Evolutionary conservation across 768 basidiomycete genomes (phyloP).

Genomic region (Tricholoma furcatifolium): DNA sequence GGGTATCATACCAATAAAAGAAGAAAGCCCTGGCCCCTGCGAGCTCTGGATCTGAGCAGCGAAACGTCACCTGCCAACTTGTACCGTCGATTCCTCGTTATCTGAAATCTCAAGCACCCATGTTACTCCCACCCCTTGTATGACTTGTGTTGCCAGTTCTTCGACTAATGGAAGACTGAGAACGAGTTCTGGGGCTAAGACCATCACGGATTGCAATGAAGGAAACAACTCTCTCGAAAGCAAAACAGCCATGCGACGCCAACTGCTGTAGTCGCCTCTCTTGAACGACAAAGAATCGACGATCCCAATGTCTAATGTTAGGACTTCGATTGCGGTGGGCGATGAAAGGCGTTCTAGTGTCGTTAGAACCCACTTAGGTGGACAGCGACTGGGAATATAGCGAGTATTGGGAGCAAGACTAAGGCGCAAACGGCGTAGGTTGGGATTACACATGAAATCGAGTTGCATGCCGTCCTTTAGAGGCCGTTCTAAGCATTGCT

Average conservation of each 20-base stretch:
- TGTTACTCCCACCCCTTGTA: background rate
- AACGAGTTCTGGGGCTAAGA: background rate
- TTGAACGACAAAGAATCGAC: constrained; percentile 6
- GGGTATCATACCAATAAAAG: too few relatives aligned
- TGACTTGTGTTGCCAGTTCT: constrained; percentile 4
- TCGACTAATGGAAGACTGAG: constrained; percentile 4
- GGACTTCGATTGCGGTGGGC: constrained; percentile 1
- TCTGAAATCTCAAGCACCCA: constrained; percentile 4
- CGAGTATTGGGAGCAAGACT: constrained; percentile 6
- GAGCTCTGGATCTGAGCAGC: too few relatives aligned
- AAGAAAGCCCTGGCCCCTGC: too few relatives aligned
- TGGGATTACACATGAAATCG: background rate
- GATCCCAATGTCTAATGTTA: constrained; percentile 5
- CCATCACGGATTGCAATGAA: background rate
- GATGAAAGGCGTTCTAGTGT: constrained; percentile 1
- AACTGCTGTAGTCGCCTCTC: constrained; percentile 4
- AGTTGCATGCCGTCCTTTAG: constrained; percentile 2
- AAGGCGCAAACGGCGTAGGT: constrained; percentile 7
- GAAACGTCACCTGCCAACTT: background rate
- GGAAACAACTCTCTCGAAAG: constrained; percentile 2
- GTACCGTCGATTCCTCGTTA: background rate
- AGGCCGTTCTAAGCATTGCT: background rate
- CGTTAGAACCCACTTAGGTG: constrained; percentile 8
- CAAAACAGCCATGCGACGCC: background rate
- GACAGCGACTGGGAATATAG: constrained; percentile 3